Percentiles rank a stretch among this genome's conserved stretches.
Conservation (phyloP, 2,329 filamentous ascomycete genomes). For the Blastomyces silverae region DNA sequence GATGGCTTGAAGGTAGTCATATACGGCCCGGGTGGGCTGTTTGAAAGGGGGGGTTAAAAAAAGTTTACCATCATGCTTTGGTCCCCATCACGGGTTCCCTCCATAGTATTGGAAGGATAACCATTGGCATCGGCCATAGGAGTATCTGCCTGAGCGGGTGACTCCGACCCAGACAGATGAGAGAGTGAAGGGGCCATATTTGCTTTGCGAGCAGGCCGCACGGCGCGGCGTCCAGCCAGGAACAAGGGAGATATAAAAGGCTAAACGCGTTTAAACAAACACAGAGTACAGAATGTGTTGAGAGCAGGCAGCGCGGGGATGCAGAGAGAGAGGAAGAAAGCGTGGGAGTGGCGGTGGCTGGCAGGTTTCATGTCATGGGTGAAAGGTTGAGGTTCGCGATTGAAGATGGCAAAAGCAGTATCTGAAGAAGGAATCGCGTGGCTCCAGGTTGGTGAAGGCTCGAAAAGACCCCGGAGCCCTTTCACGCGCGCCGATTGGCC, state of each 20-base stretch:
- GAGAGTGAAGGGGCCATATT: conserved; percentile 39
- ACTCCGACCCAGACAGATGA: conserved; percentile 33
- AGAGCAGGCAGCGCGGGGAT: background rate
- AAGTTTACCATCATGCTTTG: conserved; percentile 38
- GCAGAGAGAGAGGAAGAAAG: background rate
- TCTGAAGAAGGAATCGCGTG: conserved; percentile 14
- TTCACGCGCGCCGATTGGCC: conserved; percentile 35
- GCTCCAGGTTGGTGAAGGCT: conserved; percentile 21
- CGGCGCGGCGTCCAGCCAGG: conserved; percentile 3
- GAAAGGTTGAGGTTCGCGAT: conserved; percentile 3
- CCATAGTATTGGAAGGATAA: conserved; percentile 32
- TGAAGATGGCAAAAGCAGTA: conserved; percentile 15
- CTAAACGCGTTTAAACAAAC: conserved; percentile 13
- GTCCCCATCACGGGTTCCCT: conserved; percentile 32
- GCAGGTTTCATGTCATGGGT: background rate
- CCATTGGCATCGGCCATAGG: conserved; percentile 43
- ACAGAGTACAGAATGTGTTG: background rate
- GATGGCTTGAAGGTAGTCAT: conserved; percentile 8
- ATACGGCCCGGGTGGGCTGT: background rate
- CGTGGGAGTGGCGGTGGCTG: conserved; percentile 3
- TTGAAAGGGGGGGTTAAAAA: background rate
- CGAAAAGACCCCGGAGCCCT: conserved; percentile 17
- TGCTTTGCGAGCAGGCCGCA: conserved; percentile 13
- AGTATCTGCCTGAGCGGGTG: conserved; percentile 42
- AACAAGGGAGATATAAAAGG: conserved; percentile 9